Conservation (phyloP, 805 yeast genomes). For the Zygoascus bituminiphila region DNA sequence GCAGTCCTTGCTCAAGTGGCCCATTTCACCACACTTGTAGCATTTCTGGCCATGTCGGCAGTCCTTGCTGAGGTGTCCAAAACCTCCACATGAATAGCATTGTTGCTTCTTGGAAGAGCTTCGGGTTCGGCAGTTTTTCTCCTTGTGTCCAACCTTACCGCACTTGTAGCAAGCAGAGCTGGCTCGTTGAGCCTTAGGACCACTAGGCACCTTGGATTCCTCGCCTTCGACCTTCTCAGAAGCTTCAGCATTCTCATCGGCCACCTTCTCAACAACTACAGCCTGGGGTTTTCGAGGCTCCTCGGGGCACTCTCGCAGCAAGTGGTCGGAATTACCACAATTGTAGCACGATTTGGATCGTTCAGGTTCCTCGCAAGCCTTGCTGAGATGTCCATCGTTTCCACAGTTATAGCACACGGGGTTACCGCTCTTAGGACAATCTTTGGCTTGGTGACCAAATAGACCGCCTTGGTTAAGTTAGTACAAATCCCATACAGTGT, state of each 20-base stretch:
- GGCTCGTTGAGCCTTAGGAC: conserved; percentile 2
- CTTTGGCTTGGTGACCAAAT: conserved; percentile 27
- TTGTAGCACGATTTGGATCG: conserved; percentile 85
- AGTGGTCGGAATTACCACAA: conserved; percentile 87
- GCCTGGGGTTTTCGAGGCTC: conserved; percentile 11
- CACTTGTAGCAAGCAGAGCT: conserved; percentile 79
- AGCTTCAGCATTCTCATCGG: neutral
- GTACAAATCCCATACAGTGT: neutral
- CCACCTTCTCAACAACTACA: conserved; percentile 8
- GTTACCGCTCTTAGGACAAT: conserved; percentile 30
- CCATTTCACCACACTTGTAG: conserved; percentile 87
- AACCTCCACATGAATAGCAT: conserved; percentile 90
- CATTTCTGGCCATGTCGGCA: conserved; percentile 84
- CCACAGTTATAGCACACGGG: conserved; percentile 34
- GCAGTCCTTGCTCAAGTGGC: conserved; percentile 86
- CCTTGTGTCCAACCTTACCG: conserved; percentile 85
- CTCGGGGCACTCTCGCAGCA: conserved; percentile 64
- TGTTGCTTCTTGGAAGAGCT: conserved; percentile 36
- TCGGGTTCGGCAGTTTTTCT: conserved; percentile 55
- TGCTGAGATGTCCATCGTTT: conserved; percentile 70
- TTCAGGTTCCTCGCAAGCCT: conserved; percentile 76
- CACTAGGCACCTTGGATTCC: neutral
- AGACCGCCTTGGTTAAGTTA: conserved; percentile 13
- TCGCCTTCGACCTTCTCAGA: neutral
- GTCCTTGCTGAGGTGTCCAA: conserved; percentile 80